Evolutionary conservation across 192 early-diverging fungal species (phyloP), one percentile per base, ranked within the genome.

Genomic region (Podila horticola): DNA sequence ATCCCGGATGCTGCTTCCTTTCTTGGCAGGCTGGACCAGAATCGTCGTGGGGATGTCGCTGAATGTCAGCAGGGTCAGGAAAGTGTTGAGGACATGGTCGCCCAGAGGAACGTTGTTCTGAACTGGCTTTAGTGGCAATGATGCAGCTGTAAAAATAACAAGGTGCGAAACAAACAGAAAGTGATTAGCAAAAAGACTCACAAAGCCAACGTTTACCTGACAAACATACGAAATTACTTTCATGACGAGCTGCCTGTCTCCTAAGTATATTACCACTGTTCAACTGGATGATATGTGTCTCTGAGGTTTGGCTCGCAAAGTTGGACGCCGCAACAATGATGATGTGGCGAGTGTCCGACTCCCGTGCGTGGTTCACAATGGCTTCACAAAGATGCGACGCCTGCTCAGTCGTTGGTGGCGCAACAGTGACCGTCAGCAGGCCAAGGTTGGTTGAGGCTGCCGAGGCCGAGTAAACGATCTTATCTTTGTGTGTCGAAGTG

Each of bases 401-500:
- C 59, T 79, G 75, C n/a, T 79, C 75, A 3, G 59, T 71, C 0
- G 75, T 71, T 45, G 75, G 68, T 1, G 75, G 75, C 1, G 75
- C 50, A 13, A 60, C 45, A 5, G 65, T 11, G 9, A 71, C 64
- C 6, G 69, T 67, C 50, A 79, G 34, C 15, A 79, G 58, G 24
- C 74, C 60, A 38, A 75, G 17, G 62, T 19, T 52, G 28, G n/a
- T 28, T 24, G 22, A 51, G 22, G 5, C 26, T 11, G 66, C 22
- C 28, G 29, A 9, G 6, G 66, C 58, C 22, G 65, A 67, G 45
- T 75, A 66, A 1, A 30, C 48, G 34, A 67, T 64, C 10, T 48
- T 66, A 3, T 62, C 50, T 41, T 49, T 58, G 58, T 20, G 22
- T 28, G 52, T 15, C 7, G 22, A 26, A 8, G 67, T 20, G 3